phyloP scores from a whole-genome alignment of 345 rosid genomes.

The Hypericum androsaemum region DNA sequence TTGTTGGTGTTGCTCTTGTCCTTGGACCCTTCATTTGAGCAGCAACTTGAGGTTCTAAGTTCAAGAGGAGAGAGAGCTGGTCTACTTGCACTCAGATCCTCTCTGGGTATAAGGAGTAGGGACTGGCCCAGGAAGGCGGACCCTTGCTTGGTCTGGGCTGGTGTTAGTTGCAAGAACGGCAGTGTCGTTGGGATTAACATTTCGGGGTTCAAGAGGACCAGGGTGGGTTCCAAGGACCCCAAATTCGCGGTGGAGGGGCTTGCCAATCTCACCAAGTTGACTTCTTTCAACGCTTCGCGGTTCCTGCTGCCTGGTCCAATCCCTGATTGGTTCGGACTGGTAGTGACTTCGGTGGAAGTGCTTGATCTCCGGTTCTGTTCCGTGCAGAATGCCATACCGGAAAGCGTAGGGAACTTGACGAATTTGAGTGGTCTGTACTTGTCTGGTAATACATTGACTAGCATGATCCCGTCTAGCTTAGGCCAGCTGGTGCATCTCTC shows the following conservation, averaged over 20 bases:
- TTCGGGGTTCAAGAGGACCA: slow-evolving; percentile 81
- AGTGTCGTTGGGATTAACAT: slow-evolving; percentile 60
- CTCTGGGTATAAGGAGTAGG: slow-evolving; percentile 67
- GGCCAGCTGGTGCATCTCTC: slow-evolving; percentile 44
- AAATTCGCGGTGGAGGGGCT: slow-evolving; percentile 67
- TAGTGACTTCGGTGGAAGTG: slow-evolving; percentile 39
- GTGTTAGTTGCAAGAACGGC: slow-evolving; percentile 54
- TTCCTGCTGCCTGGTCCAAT: slow-evolving; percentile 66
- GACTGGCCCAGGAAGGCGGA: slow-evolving; percentile 91
- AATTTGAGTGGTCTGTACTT: slow-evolving; percentile 47
- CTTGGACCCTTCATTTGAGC: slow-evolving; percentile 45
- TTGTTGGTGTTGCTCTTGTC: slow-evolving; percentile 31
- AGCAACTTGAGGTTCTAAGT: slow-evolving; percentile 39
- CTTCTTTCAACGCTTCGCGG: slow-evolving; percentile 70
- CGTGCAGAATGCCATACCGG: slow-evolving; percentile 52
- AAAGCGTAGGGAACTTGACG: slow-evolving; percentile 59
- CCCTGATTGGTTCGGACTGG: slow-evolving; percentile 70
- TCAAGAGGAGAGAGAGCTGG: slow-evolving; percentile 44
- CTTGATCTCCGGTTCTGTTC: slow-evolving; percentile 84
- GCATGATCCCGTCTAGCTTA: slow-evolving; percentile 53
- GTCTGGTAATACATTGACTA: slow-evolving; percentile 47
- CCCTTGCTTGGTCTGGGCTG: slow-evolving; percentile 71
- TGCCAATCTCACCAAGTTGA: slow-evolving; percentile 48
- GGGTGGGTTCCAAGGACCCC: slow-evolving; percentile 66
- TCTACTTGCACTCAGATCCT: slow-evolving; percentile 72